Evolutionary conservation across 495 filamentous ascomycete species (phyloP).

Genomic region (Penicillium odoratum): DNA sequence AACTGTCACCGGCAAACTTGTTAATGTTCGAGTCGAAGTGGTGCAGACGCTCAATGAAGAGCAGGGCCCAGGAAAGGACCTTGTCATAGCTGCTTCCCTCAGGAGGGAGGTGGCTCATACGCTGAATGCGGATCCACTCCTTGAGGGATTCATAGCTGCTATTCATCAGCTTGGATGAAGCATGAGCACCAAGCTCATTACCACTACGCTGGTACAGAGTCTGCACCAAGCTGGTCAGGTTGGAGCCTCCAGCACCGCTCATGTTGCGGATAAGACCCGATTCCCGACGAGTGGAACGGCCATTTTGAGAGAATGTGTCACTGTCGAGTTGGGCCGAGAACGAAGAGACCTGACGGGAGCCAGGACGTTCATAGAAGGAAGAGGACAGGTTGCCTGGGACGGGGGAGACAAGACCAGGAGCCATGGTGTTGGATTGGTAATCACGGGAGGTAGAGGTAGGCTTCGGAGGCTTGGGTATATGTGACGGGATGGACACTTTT

Average conservation of each 20-base stretch:
- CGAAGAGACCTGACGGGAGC: slow-evolving; percentile 22
- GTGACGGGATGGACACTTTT: slow-evolving; percentile 13
- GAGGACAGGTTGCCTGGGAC: slow-evolving; percentile 24
- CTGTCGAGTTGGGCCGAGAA: slow-evolving; percentile 25
- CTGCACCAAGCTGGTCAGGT: slow-evolving; percentile 28
- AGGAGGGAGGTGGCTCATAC: slow-evolving; percentile 38
- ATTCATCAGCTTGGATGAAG: slow-evolving; percentile 19
- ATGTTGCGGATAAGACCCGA: slow-evolving; percentile 23
- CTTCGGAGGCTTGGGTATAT: slow-evolving; percentile 5
- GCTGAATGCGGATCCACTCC: slow-evolving; percentile 32
- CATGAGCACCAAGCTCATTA: slow-evolving; percentile 22
- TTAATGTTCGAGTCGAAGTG: slow-evolving; percentile 34
- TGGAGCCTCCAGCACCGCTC: slow-evolving; percentile 19
- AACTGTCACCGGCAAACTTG: slow-evolving; percentile 36
- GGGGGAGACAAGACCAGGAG: slow-evolving; percentile 25
- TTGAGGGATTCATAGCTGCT: slow-evolving; percentile 29
- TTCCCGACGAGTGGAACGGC: slow-evolving; percentile 21
- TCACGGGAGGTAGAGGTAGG: not conserved
- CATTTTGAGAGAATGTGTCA: slow-evolving; percentile 28
- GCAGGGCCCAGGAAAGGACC: slow-evolving; percentile 36
- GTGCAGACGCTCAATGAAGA: slow-evolving; percentile 32
- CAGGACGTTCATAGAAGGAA: slow-evolving; percentile 19
- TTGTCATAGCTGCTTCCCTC: slow-evolving; percentile 43
- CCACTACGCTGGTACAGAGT: slow-evolving; percentile 27
- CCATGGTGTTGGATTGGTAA: slow-evolving; percentile 18